Evolutionary conservation across 2,329 filamentous ascomycete species (phyloP).

Genomic region (Neoarthrinium moseri): DNA sequence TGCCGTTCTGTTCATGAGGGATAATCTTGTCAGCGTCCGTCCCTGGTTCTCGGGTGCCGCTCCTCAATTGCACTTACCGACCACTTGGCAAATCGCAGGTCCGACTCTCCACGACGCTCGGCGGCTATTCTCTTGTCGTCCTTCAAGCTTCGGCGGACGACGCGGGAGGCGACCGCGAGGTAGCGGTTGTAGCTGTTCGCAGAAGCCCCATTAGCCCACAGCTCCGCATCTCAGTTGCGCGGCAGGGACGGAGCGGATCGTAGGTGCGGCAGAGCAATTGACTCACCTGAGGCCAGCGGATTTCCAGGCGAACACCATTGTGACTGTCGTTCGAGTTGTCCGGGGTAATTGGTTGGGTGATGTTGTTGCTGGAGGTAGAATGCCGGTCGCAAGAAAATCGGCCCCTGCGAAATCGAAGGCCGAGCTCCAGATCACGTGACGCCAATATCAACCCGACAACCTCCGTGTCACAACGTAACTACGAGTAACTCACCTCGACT

Average conservation of each 20-base stretch:
- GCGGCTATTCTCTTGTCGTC: conserved; percentile 85
- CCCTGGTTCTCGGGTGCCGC: conserved; percentile 6
- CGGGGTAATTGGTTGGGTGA: conserved; percentile 24
- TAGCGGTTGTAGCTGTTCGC: conserved; percentile 95
- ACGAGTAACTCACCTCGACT: too few relatives aligned
- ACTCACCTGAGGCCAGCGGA: conserved; percentile 92
- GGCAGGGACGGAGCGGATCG: neutral
- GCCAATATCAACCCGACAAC: neutral
- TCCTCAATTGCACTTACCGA: conserved; percentile 63
- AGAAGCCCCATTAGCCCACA: conserved; percentile 31
- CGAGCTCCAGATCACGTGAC: conserved; percentile 9
- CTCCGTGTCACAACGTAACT: too few relatives aligned
- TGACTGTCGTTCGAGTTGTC: conserved; percentile 46
- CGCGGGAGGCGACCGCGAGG: conserved; percentile 90
- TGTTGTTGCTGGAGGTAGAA: conserved; percentile 19
- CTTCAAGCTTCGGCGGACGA: conserved; percentile 95
- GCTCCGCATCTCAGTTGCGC: conserved; percentile 15
- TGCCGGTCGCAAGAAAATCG: conserved; percentile 5
- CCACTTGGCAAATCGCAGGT: conserved; percentile 93
- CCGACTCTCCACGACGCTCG: conserved; percentile 87
- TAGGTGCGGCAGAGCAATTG: conserved; percentile 14
- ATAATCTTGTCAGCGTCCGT: conserved; percentile 20
- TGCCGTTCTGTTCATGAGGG: conserved; percentile 73
- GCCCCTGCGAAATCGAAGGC: conserved; percentile 10
- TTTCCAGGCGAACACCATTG: conserved; percentile 99